Base-by-base conservation (phyloP, 2,329 filamentous ascomycete species). In the Madurella mycetomatis region DNA sequence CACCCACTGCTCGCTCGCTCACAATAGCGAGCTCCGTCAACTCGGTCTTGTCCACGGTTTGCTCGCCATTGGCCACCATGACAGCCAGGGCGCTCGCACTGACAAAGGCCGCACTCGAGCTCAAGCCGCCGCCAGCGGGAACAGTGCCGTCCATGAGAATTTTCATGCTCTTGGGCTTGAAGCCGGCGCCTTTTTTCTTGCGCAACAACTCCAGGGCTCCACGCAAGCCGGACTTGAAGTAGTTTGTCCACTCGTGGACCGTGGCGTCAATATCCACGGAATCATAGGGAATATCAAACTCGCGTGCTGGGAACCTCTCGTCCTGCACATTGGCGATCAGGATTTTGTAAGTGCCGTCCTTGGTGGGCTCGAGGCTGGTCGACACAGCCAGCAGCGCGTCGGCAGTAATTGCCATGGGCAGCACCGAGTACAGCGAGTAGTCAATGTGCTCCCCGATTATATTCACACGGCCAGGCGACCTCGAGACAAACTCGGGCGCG, bases 401-500 rank as follows among this genome's bases (percentile, higher is more conserved):
- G 59, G 90, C 88, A 5, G 88, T 90, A 62, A 97, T 91, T 59
- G 92, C 94, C 84, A 96, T 96, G 49, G 94, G 94, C 19, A 99
- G 80, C 56, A 96, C 92, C 64, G 94, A 86, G 77, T 97, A 99
- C 17, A 99, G 83, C 13, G 90, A 96, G 76, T 99, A 99, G 76
- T 99, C 94, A 66, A 99, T 96, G 76, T 99, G 94, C 79, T 99
- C 94, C 71, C 94, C 94, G 69, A 99, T 96, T 67, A 99, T 94
- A 76, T 97, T 97, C 62, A 99, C 94, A 62, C 94, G 84, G 56
- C 94, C 94, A 1, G 94, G 94, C 52, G 92, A 96, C 59, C 94
- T 86, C 9, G 92, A 83, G 17, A 97, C 84, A 66, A 96, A 96
- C 55, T 88, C 81, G 40, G 92, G 85, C 15, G 79, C 74, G 49